Evolutionary conservation across 495 filamentous ascomycete genomes (phyloP), one percentile per base, ranked within the genome.

Genomic region (Lineolata rhizophorae): DNA sequence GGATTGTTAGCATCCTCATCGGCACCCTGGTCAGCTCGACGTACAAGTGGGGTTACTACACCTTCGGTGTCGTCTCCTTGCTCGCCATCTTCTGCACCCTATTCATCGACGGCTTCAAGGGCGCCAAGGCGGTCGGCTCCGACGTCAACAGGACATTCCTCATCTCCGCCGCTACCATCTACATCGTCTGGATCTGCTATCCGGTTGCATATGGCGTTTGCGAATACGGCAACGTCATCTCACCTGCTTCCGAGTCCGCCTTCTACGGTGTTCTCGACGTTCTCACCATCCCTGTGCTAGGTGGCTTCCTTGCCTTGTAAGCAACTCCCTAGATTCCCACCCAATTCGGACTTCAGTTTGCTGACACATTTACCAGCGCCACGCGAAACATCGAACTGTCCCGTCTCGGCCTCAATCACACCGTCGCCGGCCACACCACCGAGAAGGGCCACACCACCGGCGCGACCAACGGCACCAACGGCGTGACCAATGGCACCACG

Each of bases 241-340:
- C 63, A 1, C 62, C 70, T 0, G 71, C 73, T 35, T 63, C 58
- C 2, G 68, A 69, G 38, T 57, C 62, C n/a, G 49, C 76, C 35
- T 80, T 81, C 50, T 80, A 78, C 39, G 70, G 71, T 19, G 53
- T 72, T 13, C 48, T 81, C 10, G 71, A 81, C 40, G 40, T 77
- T 4, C 34, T 75, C 10, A 48, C 67, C 4, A 65, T 72, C 34
- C 70, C 66, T 1, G 44, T 68, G 0, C 62, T 74, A 30, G 55
- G 57, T 69, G 31, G 45, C 63, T 30, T 58, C 13, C 48, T 55
- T 39, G 39, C 53, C 31, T 53, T 52, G n/a, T n/a, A n/a, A n/a
- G n/a, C n/a, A n/a, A n/a, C n/a, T n/a, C n/a, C n/a, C n/a, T n/a
- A n/a, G n/a, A n/a, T n/a, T n/a, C n/a, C n/a, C n/a, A n/a, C n/a